Base-by-base conservation (phyloP, 192 early-diverging fungal species). In the Diversispora epigaea region DNA sequence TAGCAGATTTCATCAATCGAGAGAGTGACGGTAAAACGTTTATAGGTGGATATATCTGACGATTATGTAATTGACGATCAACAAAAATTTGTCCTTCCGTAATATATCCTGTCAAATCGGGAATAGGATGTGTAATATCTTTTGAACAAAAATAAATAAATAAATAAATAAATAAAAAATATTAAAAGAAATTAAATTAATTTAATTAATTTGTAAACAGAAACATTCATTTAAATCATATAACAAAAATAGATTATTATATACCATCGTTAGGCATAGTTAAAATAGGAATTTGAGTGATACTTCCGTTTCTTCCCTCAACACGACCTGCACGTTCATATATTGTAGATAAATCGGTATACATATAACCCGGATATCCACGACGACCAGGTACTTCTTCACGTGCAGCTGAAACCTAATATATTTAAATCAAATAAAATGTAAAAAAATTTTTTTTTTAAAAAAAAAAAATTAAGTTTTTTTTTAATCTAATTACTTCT, bases 331-430 rank as follows among this genome's bases (percentile, higher is more conserved):
- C 97, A 80, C 97, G 92, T 85, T 99, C 97, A 79, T 99, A 99
- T 78, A 99, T 99, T 70, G 96, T 99, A 25, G 97, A 96, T 86
- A 99, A 89, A 91, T 99, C 97, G 9, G 97, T 99, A 87, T 99
- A 99, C 97, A 99, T 99, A 81, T 99, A 99, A 86, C 97, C 97
- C 17, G 97, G 97, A 85, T 99, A 99, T 77, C 97, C 97, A 82
- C 96, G 94, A 81, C 97, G 94, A 81, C 97, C 97, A 7, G 97
- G 97, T 3, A 99, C 97, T 87, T 99, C 97, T 87, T 99, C 97
- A 84, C 97, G 93, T 15, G 96, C 96, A 76, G 97, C 96, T 74
- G 97, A 99, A 54, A 99, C 92, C 86, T 87, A 50, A 32, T 9
- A 10, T 15, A 65, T 40, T 15, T 22, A 68, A 44, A 40, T 25